A percentile compares a stretch with the other conserved stretches of the same genome.
Evolutionary conservation across 805 yeast species (phyloP).

Genomic region (Schwanniomyces vanrijiae): DNA sequence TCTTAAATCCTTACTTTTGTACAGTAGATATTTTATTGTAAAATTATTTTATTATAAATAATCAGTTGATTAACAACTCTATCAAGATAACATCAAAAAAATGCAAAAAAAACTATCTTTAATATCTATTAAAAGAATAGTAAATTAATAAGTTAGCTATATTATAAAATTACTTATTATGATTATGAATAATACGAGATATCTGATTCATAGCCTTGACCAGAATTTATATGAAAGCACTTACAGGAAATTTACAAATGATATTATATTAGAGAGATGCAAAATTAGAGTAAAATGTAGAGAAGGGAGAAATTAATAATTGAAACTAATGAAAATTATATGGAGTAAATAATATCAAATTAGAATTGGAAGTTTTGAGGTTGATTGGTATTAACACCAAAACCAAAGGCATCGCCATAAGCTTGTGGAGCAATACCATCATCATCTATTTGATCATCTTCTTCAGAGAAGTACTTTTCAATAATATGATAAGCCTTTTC

Average conservation of each 20-base stretch:
- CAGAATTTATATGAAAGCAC: not conserved
- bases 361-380: conserved; percentile 54
- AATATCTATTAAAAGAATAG: no score
- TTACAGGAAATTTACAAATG: not conserved
- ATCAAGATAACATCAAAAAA: no score
- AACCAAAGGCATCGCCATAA: conserved; percentile 83
- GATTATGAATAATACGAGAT: no score
- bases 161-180: no score
- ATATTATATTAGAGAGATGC: conserved; percentile 4
- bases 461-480: conserved; percentile 87
- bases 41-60: no score
- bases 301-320: not conserved
- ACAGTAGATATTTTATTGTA: no score
- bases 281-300: conserved; percentile 5
- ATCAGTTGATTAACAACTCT: no score
- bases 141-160: no score
- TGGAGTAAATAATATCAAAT: conserved; percentile 5
- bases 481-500: conserved; percentile 87
- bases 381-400: conserved; percentile 69
- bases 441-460: conserved; percentile 65
- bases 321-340: not conserved
- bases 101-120: no score
- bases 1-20: no score
- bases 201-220: not conserved
- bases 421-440: conserved; percentile 72